These are phyloP conservation scores for Candida morakotiae DNA, from an alignment of 805 yeast genomes.

Conservation along the genomic window DNA sequence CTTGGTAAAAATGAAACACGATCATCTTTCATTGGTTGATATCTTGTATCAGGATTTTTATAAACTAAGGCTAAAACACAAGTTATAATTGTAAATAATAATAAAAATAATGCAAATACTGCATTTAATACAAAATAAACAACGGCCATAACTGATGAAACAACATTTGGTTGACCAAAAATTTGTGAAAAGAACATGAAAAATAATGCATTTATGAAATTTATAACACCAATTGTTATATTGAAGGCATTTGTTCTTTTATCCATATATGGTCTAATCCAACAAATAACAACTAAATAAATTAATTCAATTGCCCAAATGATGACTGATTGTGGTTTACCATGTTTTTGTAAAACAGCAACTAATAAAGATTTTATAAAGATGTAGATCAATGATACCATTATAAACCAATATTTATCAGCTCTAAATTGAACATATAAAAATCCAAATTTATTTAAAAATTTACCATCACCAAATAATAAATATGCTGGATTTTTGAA, in stretches of 20 bases:
- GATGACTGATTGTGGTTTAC: slow-evolving; percentile 77
- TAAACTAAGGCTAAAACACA: slow-evolving; percentile 79
- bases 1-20: slow-evolving; percentile 91
- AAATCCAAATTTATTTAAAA: slow-evolving; percentile 87
- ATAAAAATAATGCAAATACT: slow-evolving; percentile 72
- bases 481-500: slow-evolving; percentile 91
- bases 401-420: slow-evolving; percentile 77
- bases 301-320: slow-evolving; percentile 72
- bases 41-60: slow-evolving; percentile 92
- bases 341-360: slow-evolving; percentile 77
- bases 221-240: slow-evolving; percentile 77
- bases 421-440: slow-evolving; percentile 90
- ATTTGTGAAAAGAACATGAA: slow-evolving; percentile 85
- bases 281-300: slow-evolving; percentile 62
- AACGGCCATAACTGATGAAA: slow-evolving; percentile 88
- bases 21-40: slow-evolving; percentile 95
- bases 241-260: slow-evolving; percentile 92
- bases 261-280: slow-evolving; percentile 88
- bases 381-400: slow-evolving; percentile 59
- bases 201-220: slow-evolving; percentile 77
- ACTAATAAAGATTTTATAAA: slow-evolving; percentile 76
- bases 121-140: slow-evolving; percentile 90
- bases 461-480: slow-evolving; percentile 76
- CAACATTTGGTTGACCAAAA: slow-evolving; percentile 79
- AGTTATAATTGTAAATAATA: slow-evolving; percentile 83